Evolutionary conservation across 495 filamentous ascomycete genomes (phyloP).

Genomic region (Entonaema liquescens): DNA sequence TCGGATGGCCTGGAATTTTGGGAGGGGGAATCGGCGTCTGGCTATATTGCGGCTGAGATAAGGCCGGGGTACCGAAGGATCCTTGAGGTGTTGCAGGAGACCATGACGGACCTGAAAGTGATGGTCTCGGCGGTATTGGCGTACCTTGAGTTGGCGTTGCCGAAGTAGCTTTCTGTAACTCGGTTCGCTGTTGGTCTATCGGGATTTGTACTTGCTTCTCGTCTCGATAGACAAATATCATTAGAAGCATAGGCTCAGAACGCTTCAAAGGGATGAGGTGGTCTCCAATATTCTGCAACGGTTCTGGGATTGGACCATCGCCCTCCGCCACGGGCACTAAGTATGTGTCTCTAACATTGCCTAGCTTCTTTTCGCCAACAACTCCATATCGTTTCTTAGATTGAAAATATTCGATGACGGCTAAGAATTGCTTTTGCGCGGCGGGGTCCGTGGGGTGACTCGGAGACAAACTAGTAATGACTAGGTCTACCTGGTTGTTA

Average conservation of each 20-base stretch:
- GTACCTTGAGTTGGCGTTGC: conserved; percentile 38
- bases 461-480: conserved; percentile 71
- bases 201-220: conserved; percentile 50
- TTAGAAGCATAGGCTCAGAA: conserved; percentile 74
- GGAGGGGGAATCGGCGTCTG: conserved; percentile 47
- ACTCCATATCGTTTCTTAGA: conserved; percentile 83
- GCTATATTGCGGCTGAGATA: conserved; percentile 44
- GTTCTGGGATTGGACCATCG: conserved; percentile 66
- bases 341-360: conserved; percentile 81
- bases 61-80: conserved; percentile 42
- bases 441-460: conserved; percentile 52
- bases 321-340: conserved; percentile 77
- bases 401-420: conserved; percentile 81
- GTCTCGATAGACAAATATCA: conserved; percentile 77
- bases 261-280: conserved; percentile 72
- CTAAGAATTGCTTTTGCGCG: conserved; percentile 67
- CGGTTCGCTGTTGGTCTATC: conserved; percentile 57
- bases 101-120: conserved; percentile 55
- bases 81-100: conserved; percentile 60
- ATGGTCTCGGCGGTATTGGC: conserved; percentile 51
- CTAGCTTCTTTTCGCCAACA: conserved; percentile 70
- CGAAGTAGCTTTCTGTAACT: conserved; percentile 26
- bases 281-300: conserved; percentile 78
- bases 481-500: conserved; percentile 75
- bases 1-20: conserved; percentile 41